Evolutionary conservation across 1,284 basidiomycete species (phyloP).

Genomic region (Cutaneotrichosporon daszewskae): DNA sequence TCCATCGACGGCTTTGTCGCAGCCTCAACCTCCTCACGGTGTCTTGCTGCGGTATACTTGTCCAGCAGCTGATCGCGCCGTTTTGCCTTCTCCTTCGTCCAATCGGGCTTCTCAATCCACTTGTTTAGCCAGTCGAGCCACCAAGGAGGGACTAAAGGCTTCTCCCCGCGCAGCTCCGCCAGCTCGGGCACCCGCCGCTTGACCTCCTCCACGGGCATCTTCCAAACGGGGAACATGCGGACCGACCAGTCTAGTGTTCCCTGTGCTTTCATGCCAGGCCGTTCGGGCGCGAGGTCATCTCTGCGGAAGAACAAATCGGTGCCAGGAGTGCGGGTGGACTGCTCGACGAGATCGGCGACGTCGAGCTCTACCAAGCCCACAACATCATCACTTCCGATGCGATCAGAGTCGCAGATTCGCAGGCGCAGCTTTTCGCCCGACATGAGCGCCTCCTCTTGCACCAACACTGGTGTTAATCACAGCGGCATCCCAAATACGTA

Average conservation of each 20-base stretch:
- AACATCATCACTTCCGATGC: slow-evolving; percentile 49
- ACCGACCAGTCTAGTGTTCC: slow-evolving; percentile 42
- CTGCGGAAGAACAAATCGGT: slow-evolving; percentile 25
- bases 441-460: slow-evolving; percentile 38
- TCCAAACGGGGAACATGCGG: slow-evolving; percentile 42
- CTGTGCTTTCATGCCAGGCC: slow-evolving; percentile 33
- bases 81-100: slow-evolving; percentile 36
- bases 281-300: slow-evolving; percentile 28
- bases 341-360: slow-evolving; percentile 43
- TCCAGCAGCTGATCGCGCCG: slow-evolving; percentile 37
- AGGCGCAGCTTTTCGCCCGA: slow-evolving; percentile 42
- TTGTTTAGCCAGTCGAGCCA: slow-evolving; percentile 32
- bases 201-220: slow-evolving; percentile 33
- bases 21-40: slow-evolving; percentile 45
- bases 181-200: slow-evolving; percentile 14
- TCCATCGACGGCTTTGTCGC: slow-evolving; percentile 30
- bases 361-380: slow-evolving; percentile 48
- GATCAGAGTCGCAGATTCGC: slow-evolving; percentile 47
- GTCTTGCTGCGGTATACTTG: slow-evolving; percentile 43
- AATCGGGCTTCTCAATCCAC: slow-evolving; percentile 29
- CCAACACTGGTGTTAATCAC: slow-evolving; percentile 28
- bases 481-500: not conserved
- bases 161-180: slow-evolving; percentile 6
- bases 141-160: slow-evolving; percentile 20
- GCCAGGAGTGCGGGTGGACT: slow-evolving; percentile 14